These are phyloP conservation scores for Eudorina sp. DNA, from an alignment of 139 green algal genomes.

Conservation along the genomic window DNA sequence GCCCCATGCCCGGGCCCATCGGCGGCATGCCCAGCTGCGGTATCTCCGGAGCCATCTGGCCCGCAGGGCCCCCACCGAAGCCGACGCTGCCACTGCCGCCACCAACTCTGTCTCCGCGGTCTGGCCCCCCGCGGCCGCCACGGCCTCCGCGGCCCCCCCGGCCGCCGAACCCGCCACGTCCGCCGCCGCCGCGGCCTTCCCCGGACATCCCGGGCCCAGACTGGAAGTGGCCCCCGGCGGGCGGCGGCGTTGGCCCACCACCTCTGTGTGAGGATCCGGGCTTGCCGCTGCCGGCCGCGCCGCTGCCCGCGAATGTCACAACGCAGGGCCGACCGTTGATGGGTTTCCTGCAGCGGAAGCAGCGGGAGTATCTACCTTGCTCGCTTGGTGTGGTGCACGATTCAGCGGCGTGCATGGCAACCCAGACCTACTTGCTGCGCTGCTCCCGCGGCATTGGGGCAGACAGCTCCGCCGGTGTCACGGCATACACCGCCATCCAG, in stretches of 20 bases:
- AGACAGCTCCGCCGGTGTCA: too few relatives aligned
- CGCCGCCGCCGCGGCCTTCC: background rate
- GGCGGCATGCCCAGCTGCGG: slow-evolving; percentile 3
- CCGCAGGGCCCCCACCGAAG: background rate
- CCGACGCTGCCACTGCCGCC: background rate
- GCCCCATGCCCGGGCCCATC: slow-evolving; percentile 20
- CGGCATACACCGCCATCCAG: too few relatives aligned
- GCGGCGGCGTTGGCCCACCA: background rate
- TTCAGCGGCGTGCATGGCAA: too few relatives aligned
- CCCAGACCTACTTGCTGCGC: too few relatives aligned
- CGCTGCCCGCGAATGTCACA: slow-evolving; percentile 1
- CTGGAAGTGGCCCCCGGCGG: background rate
- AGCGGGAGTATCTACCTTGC: too few relatives aligned
- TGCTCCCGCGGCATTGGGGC: too few relatives aligned
- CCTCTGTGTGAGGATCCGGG: background rate
- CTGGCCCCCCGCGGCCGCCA: background rate
- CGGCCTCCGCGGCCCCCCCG: background rate
- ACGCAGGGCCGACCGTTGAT: slow-evolving; percentile 36
- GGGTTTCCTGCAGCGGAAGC: background rate
- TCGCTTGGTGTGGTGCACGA: too few relatives aligned
- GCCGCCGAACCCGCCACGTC: background rate
- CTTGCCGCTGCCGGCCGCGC: background rate
- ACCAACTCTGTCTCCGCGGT: background rate
- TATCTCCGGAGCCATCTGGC: background rate
- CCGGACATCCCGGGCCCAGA: background rate